These are phyloP conservation scores for Trichoderma erinaceum DNA, from an alignment of 495 filamentous ascomycete species.

Conservation along the genomic window DNA sequence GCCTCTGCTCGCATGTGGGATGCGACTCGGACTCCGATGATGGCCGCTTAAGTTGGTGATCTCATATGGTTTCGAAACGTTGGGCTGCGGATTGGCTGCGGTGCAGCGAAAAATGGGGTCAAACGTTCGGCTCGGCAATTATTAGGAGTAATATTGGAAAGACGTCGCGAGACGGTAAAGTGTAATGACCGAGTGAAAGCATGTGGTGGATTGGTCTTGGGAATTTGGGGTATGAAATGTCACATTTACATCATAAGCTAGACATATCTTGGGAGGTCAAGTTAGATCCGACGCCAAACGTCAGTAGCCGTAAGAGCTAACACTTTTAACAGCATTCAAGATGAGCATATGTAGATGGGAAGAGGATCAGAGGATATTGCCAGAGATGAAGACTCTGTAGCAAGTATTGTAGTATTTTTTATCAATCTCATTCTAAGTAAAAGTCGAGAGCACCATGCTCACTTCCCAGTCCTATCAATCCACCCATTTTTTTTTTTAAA, in stretches of 20 bases:
- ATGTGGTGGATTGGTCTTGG: neutral
- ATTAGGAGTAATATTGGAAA: neutral
- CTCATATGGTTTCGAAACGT: neutral
- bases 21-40: neutral
- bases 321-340: neutral
- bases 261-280: neutral
- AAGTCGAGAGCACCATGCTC: neutral
- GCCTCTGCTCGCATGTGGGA: too few relatives aligned
- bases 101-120: neutral
- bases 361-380: neutral
- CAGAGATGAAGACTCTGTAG: neutral
- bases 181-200: neutral
- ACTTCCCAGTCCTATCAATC: neutral
- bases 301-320: neutral
- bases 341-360: neutral
- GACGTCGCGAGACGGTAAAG: neutral
- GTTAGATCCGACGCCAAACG: slow-evolving; percentile 1
- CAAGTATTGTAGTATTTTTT: neutral
- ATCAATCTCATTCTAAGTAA: neutral
- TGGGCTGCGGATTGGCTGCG: neutral
- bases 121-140: neutral
- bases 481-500: neutral
- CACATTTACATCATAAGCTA: slow-evolving; percentile 10
- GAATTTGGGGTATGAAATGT: neutral
- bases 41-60: neutral